Percentiles rank a stretch among this genome's conserved stretches.
Conservation (phyloP, 78 protist genomes). For the Dictyostelium intermedium region DNA sequence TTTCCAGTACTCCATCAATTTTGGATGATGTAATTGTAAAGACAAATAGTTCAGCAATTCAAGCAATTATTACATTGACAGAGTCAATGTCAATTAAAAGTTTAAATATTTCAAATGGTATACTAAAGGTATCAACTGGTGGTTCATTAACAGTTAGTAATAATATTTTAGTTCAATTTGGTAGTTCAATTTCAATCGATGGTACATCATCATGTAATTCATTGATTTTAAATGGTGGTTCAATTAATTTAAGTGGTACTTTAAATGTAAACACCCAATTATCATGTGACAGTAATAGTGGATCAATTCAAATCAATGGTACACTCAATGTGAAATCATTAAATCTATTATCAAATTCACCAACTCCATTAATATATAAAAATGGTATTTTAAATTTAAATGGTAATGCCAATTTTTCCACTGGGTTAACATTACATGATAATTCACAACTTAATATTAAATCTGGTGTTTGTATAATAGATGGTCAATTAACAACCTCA, state of each 20-base stretch:
- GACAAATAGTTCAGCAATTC: not conserved
- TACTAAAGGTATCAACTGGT: not conserved
- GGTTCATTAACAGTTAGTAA: not conserved
- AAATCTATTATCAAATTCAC: not conserved
- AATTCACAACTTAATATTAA: not conserved
- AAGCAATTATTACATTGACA: not conserved
- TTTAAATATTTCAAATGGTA: constrained; percentile 21
- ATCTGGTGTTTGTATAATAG: not conserved
- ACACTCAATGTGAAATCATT: not conserved
- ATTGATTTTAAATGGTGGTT: not conserved
- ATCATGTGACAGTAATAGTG: not conserved
- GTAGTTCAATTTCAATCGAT: not conserved
- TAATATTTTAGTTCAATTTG: not conserved
- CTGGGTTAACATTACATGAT: not conserved
- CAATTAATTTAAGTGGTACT: not conserved
- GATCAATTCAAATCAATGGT: not conserved
- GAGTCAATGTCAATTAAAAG: not conserved
- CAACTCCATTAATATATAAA: not conserved
- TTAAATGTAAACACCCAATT: not conserved
- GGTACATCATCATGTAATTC: not conserved
- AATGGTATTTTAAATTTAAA: not conserved
- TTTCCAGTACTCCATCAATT: not conserved
- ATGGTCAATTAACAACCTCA: not conserved
- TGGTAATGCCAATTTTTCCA: not conserved
- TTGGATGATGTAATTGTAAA: constrained; percentile 41